Evolutionary conservation across 495 filamentous ascomycete genomes (phyloP).

Genomic region (Tuber microsphaerosporum): DNA sequence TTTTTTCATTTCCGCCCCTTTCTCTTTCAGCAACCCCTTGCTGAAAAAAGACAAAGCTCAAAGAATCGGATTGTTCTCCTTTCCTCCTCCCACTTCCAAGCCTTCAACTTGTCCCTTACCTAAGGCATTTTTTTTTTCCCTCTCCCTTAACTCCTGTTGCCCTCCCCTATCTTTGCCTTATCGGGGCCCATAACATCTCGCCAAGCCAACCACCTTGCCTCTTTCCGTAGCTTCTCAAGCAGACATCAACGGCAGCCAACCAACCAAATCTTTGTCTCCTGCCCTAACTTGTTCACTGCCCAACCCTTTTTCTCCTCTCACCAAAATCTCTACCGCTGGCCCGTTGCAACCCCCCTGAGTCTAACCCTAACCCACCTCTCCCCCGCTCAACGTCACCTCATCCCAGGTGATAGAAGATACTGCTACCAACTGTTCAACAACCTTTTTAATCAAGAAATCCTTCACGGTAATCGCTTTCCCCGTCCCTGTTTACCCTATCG

Average conservation of each 20-base stretch:
- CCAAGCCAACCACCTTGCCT: conserved; percentile 26
- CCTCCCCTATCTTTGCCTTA: conserved; percentile 10
- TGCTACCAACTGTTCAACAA: conserved; percentile 25
- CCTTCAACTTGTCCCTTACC: not conserved
- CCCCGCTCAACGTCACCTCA: conserved; percentile 35
- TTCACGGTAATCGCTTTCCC: conserved; percentile 35
- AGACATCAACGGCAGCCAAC: conserved; percentile 14
- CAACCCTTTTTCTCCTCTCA: conserved; percentile 22
- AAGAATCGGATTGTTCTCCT: conserved; percentile 4
- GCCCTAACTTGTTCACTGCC: conserved; percentile 12
- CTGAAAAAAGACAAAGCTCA: not conserved
- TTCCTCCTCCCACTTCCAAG: not conserved
- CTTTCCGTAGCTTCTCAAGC: conserved; percentile 9
- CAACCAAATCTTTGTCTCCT: conserved; percentile 27
- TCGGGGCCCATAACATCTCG: conserved; percentile 11
- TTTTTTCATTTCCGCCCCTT: not conserved
- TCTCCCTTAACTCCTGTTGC: not conserved
- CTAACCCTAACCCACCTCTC: conserved; percentile 40
- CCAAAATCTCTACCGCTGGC: conserved; percentile 1
- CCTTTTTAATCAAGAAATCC: conserved; percentile 23
- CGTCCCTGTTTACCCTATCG: conserved; percentile 37
- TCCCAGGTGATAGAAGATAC: conserved; percentile 27
- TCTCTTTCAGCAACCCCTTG: not conserved
- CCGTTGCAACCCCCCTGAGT: conserved; percentile 23
- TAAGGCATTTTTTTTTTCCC: not conserved